These are phyloP conservation scores for Calcarisporium arbuscula DNA, from an alignment of 2,329 filamentous ascomycete species.

Conservation along the genomic window DNA sequence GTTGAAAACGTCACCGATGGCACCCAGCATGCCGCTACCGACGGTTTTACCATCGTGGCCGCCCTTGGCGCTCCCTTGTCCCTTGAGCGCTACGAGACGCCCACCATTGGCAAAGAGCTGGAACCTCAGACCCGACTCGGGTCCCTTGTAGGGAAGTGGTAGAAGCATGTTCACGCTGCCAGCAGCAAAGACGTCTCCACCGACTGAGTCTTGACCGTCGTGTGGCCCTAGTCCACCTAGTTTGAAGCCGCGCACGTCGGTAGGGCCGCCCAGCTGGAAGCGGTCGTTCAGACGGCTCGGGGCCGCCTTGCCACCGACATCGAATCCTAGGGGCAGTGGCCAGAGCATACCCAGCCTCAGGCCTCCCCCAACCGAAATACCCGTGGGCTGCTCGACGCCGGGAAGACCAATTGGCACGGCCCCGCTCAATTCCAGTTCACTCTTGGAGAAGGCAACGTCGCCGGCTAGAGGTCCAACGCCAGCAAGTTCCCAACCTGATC, in stretches of 20 bases:
- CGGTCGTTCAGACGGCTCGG: conserved; percentile 86
- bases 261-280: conserved; percentile 90
- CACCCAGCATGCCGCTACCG: conserved; percentile 47
- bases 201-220: conserved; percentile 78
- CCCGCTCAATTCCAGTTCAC: conserved; percentile 75
- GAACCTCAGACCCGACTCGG: conserved; percentile 76
- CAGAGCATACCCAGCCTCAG: conserved; percentile 77
- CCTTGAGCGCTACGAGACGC: conserved; percentile 69
- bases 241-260: conserved; percentile 89
- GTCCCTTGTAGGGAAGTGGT: conserved; percentile 74
- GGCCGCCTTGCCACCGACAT: conserved; percentile 42
- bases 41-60: conserved; percentile 39
- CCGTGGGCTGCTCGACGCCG: conserved; percentile 60
- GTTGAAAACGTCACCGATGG: conserved; percentile 63
- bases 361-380: conserved; percentile 76
- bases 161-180: conserved; percentile 80
- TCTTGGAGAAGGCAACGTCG: conserved; percentile 90
- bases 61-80: no score
- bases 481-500: conserved; percentile 75
- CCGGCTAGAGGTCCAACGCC: conserved; percentile 78
- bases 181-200: conserved; percentile 87
- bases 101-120: conserved; percentile 92
- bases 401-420: conserved; percentile 70
- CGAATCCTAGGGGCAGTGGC: conserved; percentile 63
- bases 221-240: conserved; percentile 83